Conservation (phyloP, 352 stramenopile genomes). For the Globisporangium cederbergense region DNA sequence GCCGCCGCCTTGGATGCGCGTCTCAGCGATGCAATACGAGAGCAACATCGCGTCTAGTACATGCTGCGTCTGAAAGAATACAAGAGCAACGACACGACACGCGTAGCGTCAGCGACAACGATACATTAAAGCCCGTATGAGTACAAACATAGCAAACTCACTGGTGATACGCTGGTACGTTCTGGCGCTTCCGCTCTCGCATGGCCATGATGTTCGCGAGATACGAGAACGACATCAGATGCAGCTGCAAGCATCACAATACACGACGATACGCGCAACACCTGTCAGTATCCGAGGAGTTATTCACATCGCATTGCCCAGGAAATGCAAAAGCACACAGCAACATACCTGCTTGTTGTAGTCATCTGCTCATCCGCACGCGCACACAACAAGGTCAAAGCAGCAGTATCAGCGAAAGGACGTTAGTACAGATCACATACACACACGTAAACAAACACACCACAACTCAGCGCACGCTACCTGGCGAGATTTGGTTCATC, state of each 20-base stretch:
- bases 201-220: constrained; percentile 53
- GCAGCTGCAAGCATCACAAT: constrained; percentile 21
- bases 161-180: constrained; percentile 21
- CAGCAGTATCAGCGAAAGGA: not conserved
- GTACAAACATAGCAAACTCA: not conserved
- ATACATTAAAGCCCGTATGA: not conserved
- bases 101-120: not conserved
- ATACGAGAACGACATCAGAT: constrained; percentile 51
- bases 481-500: constrained; percentile 36
- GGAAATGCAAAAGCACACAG: not conserved
- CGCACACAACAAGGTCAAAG: not conserved
- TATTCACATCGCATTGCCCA: not conserved
- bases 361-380: constrained; percentile 24
- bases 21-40: not conserved
- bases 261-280: not conserved
- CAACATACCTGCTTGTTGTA: constrained; percentile 42
- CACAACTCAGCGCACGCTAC: constrained; percentile 14
- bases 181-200: constrained; percentile 35
- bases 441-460: not conserved
- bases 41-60: constrained; percentile 22
- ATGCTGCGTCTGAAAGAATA: constrained; percentile 37
- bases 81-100: not conserved
- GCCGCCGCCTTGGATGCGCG: not conserved
- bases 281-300: not conserved
- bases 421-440: not conserved